phyloP scores from a whole-genome alignment of 441 rosid species.

The Geranium incanum region DNA sequence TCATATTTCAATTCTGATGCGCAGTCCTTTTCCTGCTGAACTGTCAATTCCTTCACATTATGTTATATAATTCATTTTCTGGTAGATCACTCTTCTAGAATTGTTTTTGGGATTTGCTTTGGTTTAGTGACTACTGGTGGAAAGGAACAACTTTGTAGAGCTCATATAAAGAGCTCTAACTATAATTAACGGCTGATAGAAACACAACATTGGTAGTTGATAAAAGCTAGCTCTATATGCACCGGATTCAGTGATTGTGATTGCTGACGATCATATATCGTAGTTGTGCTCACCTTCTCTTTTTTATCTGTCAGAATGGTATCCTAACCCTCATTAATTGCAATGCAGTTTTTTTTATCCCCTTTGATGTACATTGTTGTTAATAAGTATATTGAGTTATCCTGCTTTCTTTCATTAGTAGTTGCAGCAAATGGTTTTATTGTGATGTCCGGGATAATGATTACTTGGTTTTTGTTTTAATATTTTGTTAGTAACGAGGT shows the following conservation, averaged over 20 bases:
- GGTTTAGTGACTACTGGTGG: neutral
- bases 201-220: neutral
- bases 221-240: neutral
- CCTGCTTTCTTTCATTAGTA: constrained; percentile 4
- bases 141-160: neutral
- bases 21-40: neutral
- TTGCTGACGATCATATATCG: neutral
- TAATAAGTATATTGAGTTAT: neutral
- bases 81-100: neutral
- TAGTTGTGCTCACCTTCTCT: constrained; percentile 1
- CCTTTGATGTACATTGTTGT: neutral
- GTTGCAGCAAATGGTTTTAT: neutral
- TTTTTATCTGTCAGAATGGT: constrained; percentile 1
- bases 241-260: neutral
- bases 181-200: neutral
- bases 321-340: neutral
- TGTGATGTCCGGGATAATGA: constrained; percentile 10
- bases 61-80: neutral
- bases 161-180: neutral
- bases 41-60: neutral
- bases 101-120: neutral
- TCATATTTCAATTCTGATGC: neutral
- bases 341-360: neutral
- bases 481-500: neutral
- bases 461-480: neutral